Evolutionary conservation across 1,284 basidiomycete genomes (phyloP).

Genomic region (Chiua sp.): DNA sequence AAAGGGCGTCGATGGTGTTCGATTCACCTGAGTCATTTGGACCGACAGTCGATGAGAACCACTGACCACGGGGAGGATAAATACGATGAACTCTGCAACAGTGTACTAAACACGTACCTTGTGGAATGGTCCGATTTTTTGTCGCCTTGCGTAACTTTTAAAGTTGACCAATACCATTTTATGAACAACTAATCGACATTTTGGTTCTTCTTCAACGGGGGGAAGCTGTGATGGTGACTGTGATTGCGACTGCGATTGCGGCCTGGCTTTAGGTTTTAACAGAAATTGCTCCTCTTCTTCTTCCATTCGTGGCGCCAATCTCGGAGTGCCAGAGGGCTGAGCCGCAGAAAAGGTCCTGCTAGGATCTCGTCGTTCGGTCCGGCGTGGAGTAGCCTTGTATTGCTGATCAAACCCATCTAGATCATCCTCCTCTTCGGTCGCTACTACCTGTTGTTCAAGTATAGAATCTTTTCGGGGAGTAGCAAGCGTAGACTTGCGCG

Average conservation of each 20-base stretch:
- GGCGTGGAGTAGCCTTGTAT: constrained; percentile 23
- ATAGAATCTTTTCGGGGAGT: background rate
- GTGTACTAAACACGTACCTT: constrained; percentile 60
- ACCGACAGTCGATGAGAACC: constrained; percentile 97
- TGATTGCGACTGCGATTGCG: constrained; percentile 46
- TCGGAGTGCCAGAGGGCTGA: constrained; percentile 14
- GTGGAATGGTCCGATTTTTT: constrained; percentile 99
- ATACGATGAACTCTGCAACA: no score
- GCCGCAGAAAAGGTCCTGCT: constrained; percentile 11
- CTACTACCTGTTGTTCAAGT: background rate
- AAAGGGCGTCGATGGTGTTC: constrained; percentile 98
- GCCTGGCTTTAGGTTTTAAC: constrained; percentile 47
- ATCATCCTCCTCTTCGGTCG: constrained; percentile 20
- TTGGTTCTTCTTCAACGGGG: constrained; percentile 68
- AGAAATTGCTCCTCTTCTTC: constrained; percentile 45
- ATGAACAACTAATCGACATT: constrained; percentile 90
- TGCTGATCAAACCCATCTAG: constrained; percentile 32
- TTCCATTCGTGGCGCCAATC: constrained; percentile 18
- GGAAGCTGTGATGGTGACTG: constrained; percentile 44
- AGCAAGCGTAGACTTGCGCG: constrained; percentile 11
- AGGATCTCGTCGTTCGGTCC: constrained; percentile 15
- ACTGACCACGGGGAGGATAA: constrained; percentile 52
- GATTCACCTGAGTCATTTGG: constrained; percentile 97
- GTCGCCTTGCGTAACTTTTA: constrained; percentile 96
- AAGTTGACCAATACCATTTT: constrained; percentile 96